These are phyloP conservation scores for Diaporthe australafricana DNA, from an alignment of 2,329 filamentous ascomycete genomes.

Conservation along the genomic window DNA sequence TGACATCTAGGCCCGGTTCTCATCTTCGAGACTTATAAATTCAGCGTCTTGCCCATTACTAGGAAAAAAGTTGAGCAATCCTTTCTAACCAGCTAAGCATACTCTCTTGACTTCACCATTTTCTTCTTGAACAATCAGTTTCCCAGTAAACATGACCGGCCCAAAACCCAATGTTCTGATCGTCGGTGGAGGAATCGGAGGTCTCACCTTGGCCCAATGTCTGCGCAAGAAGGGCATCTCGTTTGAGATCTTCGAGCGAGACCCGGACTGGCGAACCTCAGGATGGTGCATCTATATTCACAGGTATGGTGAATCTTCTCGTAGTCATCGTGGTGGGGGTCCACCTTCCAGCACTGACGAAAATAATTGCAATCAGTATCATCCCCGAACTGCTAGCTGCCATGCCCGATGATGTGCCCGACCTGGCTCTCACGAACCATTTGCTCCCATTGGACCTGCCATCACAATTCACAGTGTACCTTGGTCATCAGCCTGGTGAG, in stretches of 20 bases:
- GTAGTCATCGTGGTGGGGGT: fast-evolving
- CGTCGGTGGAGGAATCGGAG: slow-evolving; percentile 39
- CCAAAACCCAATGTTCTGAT: slow-evolving; percentile 35
- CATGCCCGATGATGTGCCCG: not conserved
- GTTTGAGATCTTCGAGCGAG: slow-evolving; percentile 17
- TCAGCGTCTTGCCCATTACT: not conserved
- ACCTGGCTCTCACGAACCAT: not conserved
- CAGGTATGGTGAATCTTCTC: not conserved
- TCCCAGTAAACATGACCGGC: not conserved
- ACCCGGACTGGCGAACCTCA: slow-evolving; percentile 7
- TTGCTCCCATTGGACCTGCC: not conserved
- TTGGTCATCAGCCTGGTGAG: not conserved
- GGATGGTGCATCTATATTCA: slow-evolving; percentile 12
- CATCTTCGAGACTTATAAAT: not conserved
- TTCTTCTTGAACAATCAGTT: no score
- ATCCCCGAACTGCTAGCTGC: not conserved
- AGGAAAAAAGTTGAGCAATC: not conserved
- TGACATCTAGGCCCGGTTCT: not conserved
- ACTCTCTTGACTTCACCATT: no score
- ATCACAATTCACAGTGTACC: not conserved
- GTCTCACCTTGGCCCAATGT: slow-evolving; percentile 40
- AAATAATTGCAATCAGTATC: not conserved
- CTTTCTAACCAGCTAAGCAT: not conserved
- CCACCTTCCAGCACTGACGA: not conserved
- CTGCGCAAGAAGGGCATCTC: slow-evolving; percentile 35